phyloP scores from a whole-genome alignment of 1,284 basidiomycete genomes.

The Microbotryum intermedium region DNA sequence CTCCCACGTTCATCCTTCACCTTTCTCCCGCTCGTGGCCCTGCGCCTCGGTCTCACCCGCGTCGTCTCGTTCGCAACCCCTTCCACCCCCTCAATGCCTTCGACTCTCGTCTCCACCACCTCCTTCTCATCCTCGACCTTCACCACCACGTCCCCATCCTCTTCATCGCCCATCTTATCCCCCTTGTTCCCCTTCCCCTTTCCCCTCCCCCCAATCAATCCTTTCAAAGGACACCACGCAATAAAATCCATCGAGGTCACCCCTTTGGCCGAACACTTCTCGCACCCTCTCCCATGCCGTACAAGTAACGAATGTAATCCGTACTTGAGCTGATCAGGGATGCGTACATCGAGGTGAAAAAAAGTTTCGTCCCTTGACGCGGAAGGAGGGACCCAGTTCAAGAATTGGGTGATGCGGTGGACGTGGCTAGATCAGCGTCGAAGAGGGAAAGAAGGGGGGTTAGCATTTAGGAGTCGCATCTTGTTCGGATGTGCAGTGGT shows the following conservation, averaged over 20 bases:
- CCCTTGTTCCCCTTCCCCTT: conserved; percentile 19
- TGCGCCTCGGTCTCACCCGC: background rate
- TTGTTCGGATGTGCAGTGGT: too few relatives aligned
- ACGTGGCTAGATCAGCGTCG: conserved; percentile 51
- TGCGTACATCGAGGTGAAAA: conserved; percentile 58
- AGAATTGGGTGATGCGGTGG: conserved; percentile 54
- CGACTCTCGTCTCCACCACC: conserved; percentile 25
- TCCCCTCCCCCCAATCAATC: conserved; percentile 26
- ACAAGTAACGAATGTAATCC: conserved; percentile 63
- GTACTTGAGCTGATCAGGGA: conserved; percentile 60
- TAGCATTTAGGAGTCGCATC: background rate
- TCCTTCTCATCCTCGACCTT: conserved; percentile 2
- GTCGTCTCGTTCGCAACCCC: background rate
- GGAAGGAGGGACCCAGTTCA: conserved; percentile 61
- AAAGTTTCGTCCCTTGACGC: conserved; percentile 57
- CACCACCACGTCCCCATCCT: conserved; percentile 4
- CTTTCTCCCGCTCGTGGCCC: background rate
- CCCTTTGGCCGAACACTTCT: conserved; percentile 36
- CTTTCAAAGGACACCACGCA: conserved; percentile 33
- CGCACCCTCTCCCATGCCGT: conserved; percentile 47
- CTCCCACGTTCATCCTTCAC: background rate
- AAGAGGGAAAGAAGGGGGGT: background rate
- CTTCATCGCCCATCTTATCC: conserved; percentile 18
- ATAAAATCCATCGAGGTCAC: conserved; percentile 34
- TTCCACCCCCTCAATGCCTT: conserved; percentile 24